Evolutionary conservation across 2,329 filamentous ascomycete species (phyloP).

Genomic region (Colletotrichum sp.): DNA sequence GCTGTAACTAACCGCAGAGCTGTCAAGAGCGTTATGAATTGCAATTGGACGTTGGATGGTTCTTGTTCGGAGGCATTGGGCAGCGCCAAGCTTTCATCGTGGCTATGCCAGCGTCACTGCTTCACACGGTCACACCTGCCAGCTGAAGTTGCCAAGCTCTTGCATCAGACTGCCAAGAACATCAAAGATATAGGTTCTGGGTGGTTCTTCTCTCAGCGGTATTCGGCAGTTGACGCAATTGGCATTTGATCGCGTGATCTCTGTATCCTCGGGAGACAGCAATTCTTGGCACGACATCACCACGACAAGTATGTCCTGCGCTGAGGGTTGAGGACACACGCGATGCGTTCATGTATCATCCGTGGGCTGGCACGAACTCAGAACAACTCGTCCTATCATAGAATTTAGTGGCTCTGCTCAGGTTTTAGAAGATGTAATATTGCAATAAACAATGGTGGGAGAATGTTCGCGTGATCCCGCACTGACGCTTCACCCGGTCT

Average conservation of each 20-base stretch:
- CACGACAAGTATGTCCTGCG: background rate
- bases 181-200: background rate
- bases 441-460: no score
- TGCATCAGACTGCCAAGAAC: background rate
- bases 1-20: background rate
- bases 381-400: no score
- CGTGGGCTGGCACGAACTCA: background rate
- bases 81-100: background rate
- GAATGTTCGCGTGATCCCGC: no score
- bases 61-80: background rate
- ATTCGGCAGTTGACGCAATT: background rate
- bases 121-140: background rate
- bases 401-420: no score
- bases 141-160: background rate
- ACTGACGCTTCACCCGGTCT: no score
- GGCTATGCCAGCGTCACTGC: background rate
- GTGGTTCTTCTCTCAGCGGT: background rate
- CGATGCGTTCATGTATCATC: background rate
- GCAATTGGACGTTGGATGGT: background rate
- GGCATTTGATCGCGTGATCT: background rate
- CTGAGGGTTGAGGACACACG: background rate
- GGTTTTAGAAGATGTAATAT: no score
- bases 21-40: background rate
- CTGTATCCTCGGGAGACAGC: background rate
- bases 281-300: background rate